phyloP scores from a whole-genome alignment of 2,329 filamentous ascomycete species.

The Allantophomopsis lycopodina region DNA sequence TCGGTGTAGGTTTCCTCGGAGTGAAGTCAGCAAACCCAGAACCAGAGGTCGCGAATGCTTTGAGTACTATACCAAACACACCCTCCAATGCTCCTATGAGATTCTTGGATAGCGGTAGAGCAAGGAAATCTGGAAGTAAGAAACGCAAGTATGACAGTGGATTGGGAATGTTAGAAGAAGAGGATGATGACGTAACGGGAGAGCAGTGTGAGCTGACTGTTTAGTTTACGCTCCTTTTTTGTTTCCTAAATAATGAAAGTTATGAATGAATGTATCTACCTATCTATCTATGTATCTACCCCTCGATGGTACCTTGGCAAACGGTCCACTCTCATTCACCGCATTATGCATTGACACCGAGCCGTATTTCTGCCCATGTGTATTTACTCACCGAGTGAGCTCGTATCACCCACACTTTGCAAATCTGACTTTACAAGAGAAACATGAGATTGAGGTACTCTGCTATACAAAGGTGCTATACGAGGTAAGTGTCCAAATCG shows the following conservation, averaged over 20 bases:
- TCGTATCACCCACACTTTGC: no score
- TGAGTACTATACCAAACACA: background rate
- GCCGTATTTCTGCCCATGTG: background rate
- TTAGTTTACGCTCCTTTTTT: background rate
- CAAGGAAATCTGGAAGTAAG: slow-evolving; percentile 19
- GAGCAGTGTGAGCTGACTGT: background rate
- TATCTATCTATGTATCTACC: background rate
- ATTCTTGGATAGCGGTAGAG: background rate
- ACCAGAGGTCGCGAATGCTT: background rate
- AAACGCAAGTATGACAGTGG: slow-evolving; percentile 38
- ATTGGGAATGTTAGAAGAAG: slow-evolving; percentile 39
- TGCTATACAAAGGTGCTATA: no score
- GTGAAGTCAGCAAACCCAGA: background rate
- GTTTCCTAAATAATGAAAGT: background rate
- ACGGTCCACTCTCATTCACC: background rate
- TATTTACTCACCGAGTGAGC: no score
- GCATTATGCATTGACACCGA: background rate
- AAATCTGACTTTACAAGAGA: no score
- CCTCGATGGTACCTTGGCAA: background rate
- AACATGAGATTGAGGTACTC: no score
- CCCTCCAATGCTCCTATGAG: background rate
- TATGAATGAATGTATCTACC: background rate
- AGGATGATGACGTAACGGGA: slow-evolving; percentile 19
- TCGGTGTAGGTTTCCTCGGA: slow-evolving; percentile 29
- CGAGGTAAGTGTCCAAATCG: no score